phyloP scores from a whole-genome alignment of 257 asterid species.

The Datura wrightii region DNA sequence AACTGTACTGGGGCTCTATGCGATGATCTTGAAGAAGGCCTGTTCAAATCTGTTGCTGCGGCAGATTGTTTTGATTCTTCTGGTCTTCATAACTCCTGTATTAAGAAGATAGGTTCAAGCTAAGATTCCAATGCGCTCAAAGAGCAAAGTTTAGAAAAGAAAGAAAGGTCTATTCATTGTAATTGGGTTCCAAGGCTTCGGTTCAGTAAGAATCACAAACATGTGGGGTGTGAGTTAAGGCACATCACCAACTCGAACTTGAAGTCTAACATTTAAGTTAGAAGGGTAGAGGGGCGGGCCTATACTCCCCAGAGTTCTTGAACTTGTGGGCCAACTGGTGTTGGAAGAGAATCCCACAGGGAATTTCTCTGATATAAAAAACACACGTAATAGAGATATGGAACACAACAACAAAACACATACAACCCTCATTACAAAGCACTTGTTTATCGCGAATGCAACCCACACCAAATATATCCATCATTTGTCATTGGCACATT shows the following conservation, averaged over 20 bases:
- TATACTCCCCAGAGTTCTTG: neutral
- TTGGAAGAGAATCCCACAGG: neutral
- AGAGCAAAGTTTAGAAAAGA: neutral
- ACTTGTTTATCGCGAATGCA: neutral
- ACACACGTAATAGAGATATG: neutral
- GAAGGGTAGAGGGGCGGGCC: neutral
- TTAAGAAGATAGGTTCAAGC: neutral
- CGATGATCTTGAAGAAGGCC: constrained; percentile 63
- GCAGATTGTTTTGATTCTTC: constrained; percentile 61
- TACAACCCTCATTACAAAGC: constrained; percentile 10
- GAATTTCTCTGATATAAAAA: neutral
- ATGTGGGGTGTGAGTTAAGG: neutral
- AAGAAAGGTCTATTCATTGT: neutral
- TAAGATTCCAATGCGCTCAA: neutral
- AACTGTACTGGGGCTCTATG: constrained; percentile 69
- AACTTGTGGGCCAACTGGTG: neutral
- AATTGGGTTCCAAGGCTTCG: neutral
- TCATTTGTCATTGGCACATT: neutral
- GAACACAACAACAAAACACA: neutral
- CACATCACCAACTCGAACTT: neutral
- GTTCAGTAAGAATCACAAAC: neutral
- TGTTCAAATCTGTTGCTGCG: constrained; percentile 50
- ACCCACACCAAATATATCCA: neutral
- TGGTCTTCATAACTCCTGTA: constrained; percentile 70
- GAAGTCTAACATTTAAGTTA: neutral